Conservation (phyloP, 805 yeast genomes). For the Phaffomyces thermotolerans region DNA sequence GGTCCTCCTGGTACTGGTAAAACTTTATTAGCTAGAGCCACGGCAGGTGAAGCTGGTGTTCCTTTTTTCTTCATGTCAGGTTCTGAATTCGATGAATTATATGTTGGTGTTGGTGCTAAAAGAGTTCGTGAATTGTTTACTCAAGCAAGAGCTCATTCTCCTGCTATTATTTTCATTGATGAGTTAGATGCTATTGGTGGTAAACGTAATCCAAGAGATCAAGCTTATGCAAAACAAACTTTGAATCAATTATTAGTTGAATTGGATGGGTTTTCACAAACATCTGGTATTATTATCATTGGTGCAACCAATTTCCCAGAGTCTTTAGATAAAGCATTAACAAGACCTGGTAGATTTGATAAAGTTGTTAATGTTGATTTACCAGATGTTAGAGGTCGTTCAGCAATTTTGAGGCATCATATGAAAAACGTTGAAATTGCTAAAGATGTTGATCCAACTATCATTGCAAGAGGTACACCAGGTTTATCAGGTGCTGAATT, state of each 20-base stretch:
- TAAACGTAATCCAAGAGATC: conserved; percentile 93
- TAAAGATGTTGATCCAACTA: conserved; percentile 76
- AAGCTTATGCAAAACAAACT: conserved; percentile 97
- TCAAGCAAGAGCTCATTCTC: conserved; percentile 92
- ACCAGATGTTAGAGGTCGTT: conserved; percentile 97
- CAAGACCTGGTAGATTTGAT: conserved; percentile 98
- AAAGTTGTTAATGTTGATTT: conserved; percentile 90
- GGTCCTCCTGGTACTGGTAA: conserved; percentile 99
- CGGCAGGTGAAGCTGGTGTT: conserved; percentile 98
- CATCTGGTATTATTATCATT: conserved; percentile 88
- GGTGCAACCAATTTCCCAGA: conserved; percentile 99
- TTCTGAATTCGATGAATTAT: conserved; percentile 94
- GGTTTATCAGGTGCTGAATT: conserved; percentile 98
- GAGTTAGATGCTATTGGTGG: conserved; percentile 99
- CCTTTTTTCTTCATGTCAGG: conserved; percentile 99
- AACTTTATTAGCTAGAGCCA: conserved; percentile 91
- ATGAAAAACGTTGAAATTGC: conserved; percentile 85
- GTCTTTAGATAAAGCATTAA: conserved; percentile 89
- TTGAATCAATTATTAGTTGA: conserved; percentile 93
- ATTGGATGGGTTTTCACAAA: conserved; percentile 89
- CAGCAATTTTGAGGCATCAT: conserved; percentile 86
- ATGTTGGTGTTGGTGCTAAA: conserved; percentile 98
- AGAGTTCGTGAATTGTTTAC: conserved; percentile 89
- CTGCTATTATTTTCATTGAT: conserved; percentile 95
- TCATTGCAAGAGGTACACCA: conserved; percentile 95